Conservation (phyloP, 805 yeast genomes). For the Wickerhamiella spandovensis region DNA sequence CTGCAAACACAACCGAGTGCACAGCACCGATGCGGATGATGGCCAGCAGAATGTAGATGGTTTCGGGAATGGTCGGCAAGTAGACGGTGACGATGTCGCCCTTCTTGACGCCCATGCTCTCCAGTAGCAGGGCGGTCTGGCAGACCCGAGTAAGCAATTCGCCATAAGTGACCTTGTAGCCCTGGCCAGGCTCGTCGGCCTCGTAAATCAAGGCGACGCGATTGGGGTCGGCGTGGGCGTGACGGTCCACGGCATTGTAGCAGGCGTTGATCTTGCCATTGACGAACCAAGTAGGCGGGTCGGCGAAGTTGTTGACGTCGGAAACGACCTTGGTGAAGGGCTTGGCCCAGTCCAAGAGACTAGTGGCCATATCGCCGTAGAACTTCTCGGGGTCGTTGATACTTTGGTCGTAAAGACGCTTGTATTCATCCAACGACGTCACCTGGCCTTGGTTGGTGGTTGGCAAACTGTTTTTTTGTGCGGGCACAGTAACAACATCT, state of each 20-base stretch:
- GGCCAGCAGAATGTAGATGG: constrained; percentile 61
- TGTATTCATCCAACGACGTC: constrained; percentile 37
- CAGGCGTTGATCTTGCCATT: constrained; percentile 71
- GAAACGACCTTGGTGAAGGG: constrained; percentile 30
- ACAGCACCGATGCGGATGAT: constrained; percentile 71
- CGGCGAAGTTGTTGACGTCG: constrained; percentile 14
- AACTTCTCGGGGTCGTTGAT: constrained; percentile 41
- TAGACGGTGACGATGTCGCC: constrained; percentile 82
- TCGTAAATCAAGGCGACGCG: constrained; percentile 66
- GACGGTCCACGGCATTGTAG: constrained; percentile 72
- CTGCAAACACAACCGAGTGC: constrained; percentile 78
- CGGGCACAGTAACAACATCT: background rate
- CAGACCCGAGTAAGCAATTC: constrained; percentile 60
- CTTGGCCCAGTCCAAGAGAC: constrained; percentile 38
- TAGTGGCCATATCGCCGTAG: constrained; percentile 40
- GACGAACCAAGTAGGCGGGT: constrained; percentile 54
- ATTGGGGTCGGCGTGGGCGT: constrained; percentile 57
- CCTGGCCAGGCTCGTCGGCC: constrained; percentile 63
- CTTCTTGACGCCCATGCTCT: constrained; percentile 52
- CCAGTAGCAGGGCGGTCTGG: constrained; percentile 55
- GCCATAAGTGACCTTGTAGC: constrained; percentile 50
- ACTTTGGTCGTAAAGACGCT: constrained; percentile 39
- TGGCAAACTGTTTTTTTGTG: constrained; percentile 1
- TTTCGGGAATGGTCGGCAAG: constrained; percentile 78
- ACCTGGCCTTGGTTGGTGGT: constrained; percentile 23